These are phyloP conservation scores for Entophlyctis luteolus DNA, from an alignment of 192 early-diverging fungal species.

Conservation along the genomic window DNA sequence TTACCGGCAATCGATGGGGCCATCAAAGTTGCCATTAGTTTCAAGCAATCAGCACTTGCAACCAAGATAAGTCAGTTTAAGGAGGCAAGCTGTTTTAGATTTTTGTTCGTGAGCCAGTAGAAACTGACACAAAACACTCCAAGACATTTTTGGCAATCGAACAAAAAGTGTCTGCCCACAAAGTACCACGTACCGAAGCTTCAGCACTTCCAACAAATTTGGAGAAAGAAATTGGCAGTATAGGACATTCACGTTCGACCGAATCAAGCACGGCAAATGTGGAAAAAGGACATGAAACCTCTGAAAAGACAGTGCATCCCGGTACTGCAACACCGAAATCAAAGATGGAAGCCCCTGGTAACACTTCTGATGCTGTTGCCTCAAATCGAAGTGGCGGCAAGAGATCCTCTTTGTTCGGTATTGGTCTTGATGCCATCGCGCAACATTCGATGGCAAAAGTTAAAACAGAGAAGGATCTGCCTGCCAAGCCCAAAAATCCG, in stretches of 20 bases:
- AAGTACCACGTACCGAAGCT: neutral
- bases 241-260: too few relatives aligned
- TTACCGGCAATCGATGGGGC: slow-evolving; percentile 75
- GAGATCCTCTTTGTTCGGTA: neutral
- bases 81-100: slow-evolving; percentile 29
- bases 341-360: too few relatives aligned
- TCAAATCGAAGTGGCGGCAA: neutral
- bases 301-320: neutral
- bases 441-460: neutral
- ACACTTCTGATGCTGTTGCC: neutral
- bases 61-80: slow-evolving; percentile 70
- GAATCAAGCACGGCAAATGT: neutral
- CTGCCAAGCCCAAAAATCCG: slow-evolving; percentile 16
- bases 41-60: slow-evolving; percentile 64
- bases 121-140: neutral
- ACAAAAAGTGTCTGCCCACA: neutral
- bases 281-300: neutral
- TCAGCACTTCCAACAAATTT: neutral
- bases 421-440: neutral
- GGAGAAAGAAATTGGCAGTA: too few relatives aligned
- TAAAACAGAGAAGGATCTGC: neutral
- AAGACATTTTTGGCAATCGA: slow-evolving; percentile 8
- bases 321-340: neutral
- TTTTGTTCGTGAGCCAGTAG: neutral
- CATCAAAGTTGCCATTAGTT: slow-evolving; percentile 73